Percentiles rank a stretch among this genome's conserved stretches.
Evolutionary conservation across 164 flowering plant species (phyloP).

Genomic region (Vitis rotundifolia): DNA sequence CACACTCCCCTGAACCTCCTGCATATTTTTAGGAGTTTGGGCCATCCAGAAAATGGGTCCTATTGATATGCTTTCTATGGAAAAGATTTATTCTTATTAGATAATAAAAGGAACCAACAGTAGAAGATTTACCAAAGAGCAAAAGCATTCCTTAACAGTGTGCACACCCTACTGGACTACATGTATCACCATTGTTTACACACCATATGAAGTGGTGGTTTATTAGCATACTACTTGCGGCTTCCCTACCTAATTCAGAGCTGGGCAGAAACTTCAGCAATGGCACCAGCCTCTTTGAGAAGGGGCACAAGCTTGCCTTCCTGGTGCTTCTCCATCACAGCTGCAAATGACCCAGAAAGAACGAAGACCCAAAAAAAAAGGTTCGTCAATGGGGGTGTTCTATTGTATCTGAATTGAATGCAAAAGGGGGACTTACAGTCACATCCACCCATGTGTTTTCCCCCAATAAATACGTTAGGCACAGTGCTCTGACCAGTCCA

Average conservation of each 20-base stretch:
- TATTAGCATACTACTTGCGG: too few species aligned
- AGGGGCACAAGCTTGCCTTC: conserved; percentile 50
- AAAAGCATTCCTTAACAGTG: too few species aligned
- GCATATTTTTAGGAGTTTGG: too few species aligned
- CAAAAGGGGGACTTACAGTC: conserved; percentile 46
- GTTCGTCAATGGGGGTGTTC: not conserved
- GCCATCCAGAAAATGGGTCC: too few species aligned
- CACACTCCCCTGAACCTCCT: too few species aligned
- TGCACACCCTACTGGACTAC: too few species aligned
- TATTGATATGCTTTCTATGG: too few species aligned
- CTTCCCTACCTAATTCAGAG: not conserved
- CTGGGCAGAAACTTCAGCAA: conserved; percentile 24
- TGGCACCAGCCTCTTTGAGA: conserved; percentile 56
- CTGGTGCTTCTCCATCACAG: conserved; percentile 34
- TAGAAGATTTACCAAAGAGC: too few species aligned
- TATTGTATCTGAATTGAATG: not conserved
- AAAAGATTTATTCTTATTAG: too few species aligned
- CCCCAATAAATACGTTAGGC: conserved; percentile 81
- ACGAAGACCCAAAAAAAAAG: not conserved
- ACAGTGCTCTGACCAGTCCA: conserved; percentile 82
- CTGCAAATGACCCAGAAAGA: conserved; percentile 34
- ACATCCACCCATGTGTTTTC: conserved; percentile 82
- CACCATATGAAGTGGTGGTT: too few species aligned
- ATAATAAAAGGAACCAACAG: too few species aligned
- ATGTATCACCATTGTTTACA: too few species aligned